A percentile compares a stretch with the other conserved stretches of the same genome.
These are phyloP conservation scores for Candida sakaeoensis DNA, from an alignment of 805 yeast genomes.

Conservation along the genomic window DNA sequence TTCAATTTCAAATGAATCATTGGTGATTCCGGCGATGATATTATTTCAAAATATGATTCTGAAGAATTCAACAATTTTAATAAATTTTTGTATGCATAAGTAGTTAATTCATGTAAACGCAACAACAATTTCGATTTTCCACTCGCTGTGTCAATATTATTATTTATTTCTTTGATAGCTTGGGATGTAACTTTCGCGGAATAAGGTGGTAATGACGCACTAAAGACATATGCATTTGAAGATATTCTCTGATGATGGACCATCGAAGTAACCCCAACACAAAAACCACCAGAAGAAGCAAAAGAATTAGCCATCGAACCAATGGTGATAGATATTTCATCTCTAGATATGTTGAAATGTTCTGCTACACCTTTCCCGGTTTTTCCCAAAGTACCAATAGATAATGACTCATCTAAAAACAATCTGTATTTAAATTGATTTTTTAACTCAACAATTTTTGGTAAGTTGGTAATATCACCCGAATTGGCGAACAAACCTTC, in stretches of 20 bases:
- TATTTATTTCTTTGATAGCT: slow-evolving; percentile 47
- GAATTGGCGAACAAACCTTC: slow-evolving; percentile 82
- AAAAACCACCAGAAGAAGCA: slow-evolving; percentile 90
- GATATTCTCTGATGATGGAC: slow-evolving; percentile 89
- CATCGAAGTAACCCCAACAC: slow-evolving; percentile 81
- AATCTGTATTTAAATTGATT: slow-evolving; percentile 80
- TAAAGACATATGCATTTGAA: slow-evolving; percentile 85
- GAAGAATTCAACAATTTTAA: slow-evolving; percentile 21
- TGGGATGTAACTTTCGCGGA: slow-evolving; percentile 65
- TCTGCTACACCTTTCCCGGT: slow-evolving; percentile 87
- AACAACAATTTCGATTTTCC: slow-evolving; percentile 34
- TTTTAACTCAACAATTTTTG: slow-evolving; percentile 67
- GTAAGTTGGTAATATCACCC: slow-evolving; percentile 77
- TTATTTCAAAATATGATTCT: slow-evolving; percentile 43
- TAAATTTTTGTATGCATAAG: slow-evolving; percentile 38
- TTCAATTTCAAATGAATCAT: slow-evolving; percentile 62
- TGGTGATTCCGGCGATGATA: slow-evolving; percentile 61
- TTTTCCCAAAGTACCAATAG: slow-evolving; percentile 81
- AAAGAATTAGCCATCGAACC: slow-evolving; percentile 82
- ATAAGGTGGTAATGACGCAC: slow-evolving; percentile 93
- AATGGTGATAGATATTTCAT: slow-evolving; percentile 76
- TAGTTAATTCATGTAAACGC: slow-evolving; percentile 39
- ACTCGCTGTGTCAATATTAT: slow-evolving; percentile 21
- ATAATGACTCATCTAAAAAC: slow-evolving; percentile 81
- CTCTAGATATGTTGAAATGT: slow-evolving; percentile 61